These are phyloP conservation scores for Leishmania lainsoni DNA, from an alignment of 208 protist species.

Conservation along the genomic window DNA sequence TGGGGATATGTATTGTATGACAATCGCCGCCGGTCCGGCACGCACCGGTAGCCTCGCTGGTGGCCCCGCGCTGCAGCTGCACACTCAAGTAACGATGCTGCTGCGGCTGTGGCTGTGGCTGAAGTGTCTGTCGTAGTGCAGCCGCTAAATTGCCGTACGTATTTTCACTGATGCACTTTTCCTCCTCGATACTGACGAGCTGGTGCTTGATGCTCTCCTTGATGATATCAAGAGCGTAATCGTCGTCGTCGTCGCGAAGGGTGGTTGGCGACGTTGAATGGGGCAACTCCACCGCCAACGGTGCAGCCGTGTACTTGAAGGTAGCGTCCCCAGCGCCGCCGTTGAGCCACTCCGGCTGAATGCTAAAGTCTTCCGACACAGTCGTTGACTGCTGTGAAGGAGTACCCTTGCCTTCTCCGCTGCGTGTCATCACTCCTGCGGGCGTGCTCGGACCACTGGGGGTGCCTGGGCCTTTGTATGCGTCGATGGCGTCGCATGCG, in stretches of 20 bases:
- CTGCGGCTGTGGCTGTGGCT: neutral
- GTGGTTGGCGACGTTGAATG: neutral
- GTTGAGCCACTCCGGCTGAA: neutral
- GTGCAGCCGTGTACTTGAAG: neutral
- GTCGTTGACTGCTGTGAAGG: neutral
- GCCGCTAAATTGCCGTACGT: no score
- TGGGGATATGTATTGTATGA: neutral
- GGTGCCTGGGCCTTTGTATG: neutral
- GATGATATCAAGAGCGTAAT: neutral
- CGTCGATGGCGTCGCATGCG: neutral
- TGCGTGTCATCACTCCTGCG: neutral
- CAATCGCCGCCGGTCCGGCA: neutral
- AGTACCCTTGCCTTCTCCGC: neutral
- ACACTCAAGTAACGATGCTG: neutral
- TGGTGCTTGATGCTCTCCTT: constrained; percentile 9
- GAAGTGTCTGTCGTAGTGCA: neutral
- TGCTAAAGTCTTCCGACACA: neutral
- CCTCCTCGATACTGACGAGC: constrained; percentile 12
- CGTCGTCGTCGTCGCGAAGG: constrained; percentile 1
- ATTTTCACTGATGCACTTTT: neutral
- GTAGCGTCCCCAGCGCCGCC: no score
- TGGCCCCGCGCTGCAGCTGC: neutral
- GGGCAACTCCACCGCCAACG: neutral
- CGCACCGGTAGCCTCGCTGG: neutral
- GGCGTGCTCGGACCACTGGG: no score